These are phyloP conservation scores for Mycena galericulata DNA, from an alignment of 768 basidiomycete genomes.

Conservation along the genomic window DNA sequence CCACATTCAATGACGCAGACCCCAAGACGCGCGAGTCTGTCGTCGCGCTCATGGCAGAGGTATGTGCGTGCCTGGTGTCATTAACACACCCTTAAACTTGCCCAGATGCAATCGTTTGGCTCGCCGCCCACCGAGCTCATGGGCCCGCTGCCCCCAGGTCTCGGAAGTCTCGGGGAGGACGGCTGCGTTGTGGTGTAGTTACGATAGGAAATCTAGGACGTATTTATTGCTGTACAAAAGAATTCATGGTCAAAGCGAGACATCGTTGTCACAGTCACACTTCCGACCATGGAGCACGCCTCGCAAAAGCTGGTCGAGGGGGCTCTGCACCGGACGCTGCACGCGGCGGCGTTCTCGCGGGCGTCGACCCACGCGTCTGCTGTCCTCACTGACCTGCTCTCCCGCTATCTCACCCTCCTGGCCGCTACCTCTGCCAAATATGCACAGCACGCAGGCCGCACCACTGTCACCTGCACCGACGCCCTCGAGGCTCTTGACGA, in stretches of 20 bases:
- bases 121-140: conserved; percentile 86
- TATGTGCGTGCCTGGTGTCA: conserved; percentile 42
- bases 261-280: too few species aligned
- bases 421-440: conserved; percentile 77
- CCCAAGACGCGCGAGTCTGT: conserved; percentile 58
- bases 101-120: conserved; percentile 82
- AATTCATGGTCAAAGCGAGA: too few species aligned
- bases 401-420: conserved; percentile 77
- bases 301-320: conserved; percentile 75
- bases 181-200: conserved; percentile 53
- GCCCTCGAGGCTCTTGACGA: conserved; percentile 77
- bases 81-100: background rate
- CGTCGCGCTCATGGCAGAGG: conserved; percentile 82
- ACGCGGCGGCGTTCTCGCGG: conserved; percentile 82
- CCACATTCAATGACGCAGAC: conserved; percentile 68
- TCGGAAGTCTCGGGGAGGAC: conserved; percentile 61
- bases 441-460: conserved; percentile 81
- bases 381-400: conserved; percentile 80
- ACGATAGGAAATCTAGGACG: too few species aligned
- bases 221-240: too few species aligned
- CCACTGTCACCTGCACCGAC: conserved; percentile 67
- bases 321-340: conserved; percentile 75
- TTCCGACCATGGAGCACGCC: conserved; percentile 61
- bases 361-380: conserved; percentile 79
- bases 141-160: conserved; percentile 85